Conservation (phyloP, 2,329 filamentous ascomycete genomes). For the Alternaria ethzedia region DNA sequence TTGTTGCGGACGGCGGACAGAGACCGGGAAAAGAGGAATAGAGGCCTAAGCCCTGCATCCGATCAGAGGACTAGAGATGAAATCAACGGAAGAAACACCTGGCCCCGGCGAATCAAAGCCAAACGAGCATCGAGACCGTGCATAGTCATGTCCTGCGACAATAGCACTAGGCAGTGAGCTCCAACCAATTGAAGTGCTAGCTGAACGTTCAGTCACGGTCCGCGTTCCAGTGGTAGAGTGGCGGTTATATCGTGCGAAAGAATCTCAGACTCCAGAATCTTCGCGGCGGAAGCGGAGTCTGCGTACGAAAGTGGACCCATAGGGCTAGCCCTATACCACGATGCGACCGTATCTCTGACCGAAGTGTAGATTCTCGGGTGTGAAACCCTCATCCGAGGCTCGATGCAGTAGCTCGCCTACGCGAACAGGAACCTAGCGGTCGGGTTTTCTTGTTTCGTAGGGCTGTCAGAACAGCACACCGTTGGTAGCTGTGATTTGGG, state of each 20-base stretch:
- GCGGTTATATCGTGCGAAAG: neutral
- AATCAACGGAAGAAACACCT: constrained; percentile 1
- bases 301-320: neutral
- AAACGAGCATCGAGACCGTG: constrained; percentile 8
- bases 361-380: neutral
- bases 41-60: constrained; percentile 11
- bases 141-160: constrained; percentile 19
- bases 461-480: neutral
- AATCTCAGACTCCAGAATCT: neutral
- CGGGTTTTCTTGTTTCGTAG: neutral
- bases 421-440: constrained; percentile 3
- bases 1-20: constrained; percentile 4
- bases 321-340: constrained; percentile 16
- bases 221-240: neutral
- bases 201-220: constrained; percentile 1
- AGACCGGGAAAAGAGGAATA: constrained; percentile 4
- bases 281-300: neutral
- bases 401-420: constrained; percentile 6
- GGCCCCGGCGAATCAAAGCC: constrained; percentile 5
- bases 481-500: neutral
- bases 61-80: constrained; percentile 8
- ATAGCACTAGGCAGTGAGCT: constrained; percentile 11
- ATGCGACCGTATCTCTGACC: neutral
- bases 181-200: constrained; percentile 23
- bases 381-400: constrained; percentile 2